Evolutionary conservation across 2,329 filamentous ascomycete genomes (phyloP), one percentile per base, ranked within the genome.

Genomic region (Alternaria viburni): DNA sequence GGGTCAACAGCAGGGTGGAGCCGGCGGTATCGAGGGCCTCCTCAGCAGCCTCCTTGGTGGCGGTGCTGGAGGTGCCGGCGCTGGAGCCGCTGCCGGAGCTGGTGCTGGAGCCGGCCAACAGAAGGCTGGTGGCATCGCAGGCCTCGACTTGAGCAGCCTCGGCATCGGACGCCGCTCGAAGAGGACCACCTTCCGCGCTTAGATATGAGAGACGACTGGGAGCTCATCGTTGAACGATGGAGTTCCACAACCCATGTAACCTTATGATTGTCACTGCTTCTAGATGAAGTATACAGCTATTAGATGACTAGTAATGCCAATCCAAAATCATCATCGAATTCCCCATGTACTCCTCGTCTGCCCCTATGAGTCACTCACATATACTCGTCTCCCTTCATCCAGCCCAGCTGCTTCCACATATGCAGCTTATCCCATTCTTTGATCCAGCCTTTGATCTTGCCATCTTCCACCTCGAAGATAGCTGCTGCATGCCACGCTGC

Each of bases 391-490:
- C 65, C 52, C 58, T 63, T 59, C 57, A 68, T 67, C 64, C 66
- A 69, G 15, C 66, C 62, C 10, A 69, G 25, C 57, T 67, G 60
- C 41, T 61, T 70, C 59, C 57, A 64, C 59, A 70, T 69, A 25
- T 68, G 58, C 61, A 64, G 43, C 60, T 67, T 72, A 64, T 81
- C 78, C 77, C 80, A 81, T 55, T 79, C 78, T 59, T 80, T 81
- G 17, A 73, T 78, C 65, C 78, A 80, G 25, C 76, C 75, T 57
- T 71, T 69, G 19, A 81, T 70, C 68, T 80, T 80, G 10, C 76
- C 78, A 30, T 76, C 69, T 32, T 75, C 68, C 15, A 80, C 70
- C 62, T 80, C 77, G 60, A 81, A 80, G 25, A 81, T 81, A n/a
- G 77, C 79, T 23, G 77, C 74, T 19, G 79, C 79, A 57, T 72